Percentiles rank a stretch among this genome's conserved stretches.
These are phyloP conservation scores for Pulicaria dysenterica DNA, from an alignment of 129 eudicot species.

Conservation along the genomic window DNA sequence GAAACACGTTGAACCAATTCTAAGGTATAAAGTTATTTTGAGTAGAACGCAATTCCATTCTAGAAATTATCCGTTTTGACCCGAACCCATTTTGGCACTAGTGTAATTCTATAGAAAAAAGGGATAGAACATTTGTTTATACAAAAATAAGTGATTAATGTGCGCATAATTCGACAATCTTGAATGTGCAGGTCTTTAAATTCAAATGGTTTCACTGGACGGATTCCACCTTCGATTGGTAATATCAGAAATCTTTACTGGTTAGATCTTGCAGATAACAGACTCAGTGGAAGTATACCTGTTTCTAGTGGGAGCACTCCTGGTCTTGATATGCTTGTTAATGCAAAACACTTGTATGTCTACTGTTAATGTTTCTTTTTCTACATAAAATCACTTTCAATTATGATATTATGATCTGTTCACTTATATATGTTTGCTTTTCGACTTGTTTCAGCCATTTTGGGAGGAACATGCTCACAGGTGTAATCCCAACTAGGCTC, in stretches of 20 bases:
- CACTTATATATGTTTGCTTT: neutral
- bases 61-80: neutral
- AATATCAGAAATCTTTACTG: slow-evolving; percentile 63
- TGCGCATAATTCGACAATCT: neutral
- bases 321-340: slow-evolving; percentile 78
- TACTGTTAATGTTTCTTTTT: too few relatives aligned
- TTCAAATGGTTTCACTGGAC: slow-evolving; percentile 63
- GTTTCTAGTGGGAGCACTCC: slow-evolving; percentile 63
- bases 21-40: neutral
- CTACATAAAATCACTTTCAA: neutral
- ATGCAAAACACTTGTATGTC: slow-evolving; percentile 80
- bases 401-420: neutral
- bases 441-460: slow-evolving; percentile 66
- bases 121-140: neutral
- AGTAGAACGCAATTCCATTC: neutral
- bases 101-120: neutral
- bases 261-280: slow-evolving; percentile 88
- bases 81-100: neutral
- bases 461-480: slow-evolving; percentile 74
- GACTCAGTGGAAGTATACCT: slow-evolving; percentile 70
- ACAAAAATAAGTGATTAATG: neutral
- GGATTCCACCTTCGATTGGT: slow-evolving; percentile 82
- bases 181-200: slow-evolving; percentile 67
- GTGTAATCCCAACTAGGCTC: slow-evolving; percentile 59
- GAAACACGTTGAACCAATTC: neutral